Evolutionary conservation across 106 monocot genomes (phyloP), one percentile per base, ranked within the genome.

Genomic region (Apostasia shenzhenica): DNA sequence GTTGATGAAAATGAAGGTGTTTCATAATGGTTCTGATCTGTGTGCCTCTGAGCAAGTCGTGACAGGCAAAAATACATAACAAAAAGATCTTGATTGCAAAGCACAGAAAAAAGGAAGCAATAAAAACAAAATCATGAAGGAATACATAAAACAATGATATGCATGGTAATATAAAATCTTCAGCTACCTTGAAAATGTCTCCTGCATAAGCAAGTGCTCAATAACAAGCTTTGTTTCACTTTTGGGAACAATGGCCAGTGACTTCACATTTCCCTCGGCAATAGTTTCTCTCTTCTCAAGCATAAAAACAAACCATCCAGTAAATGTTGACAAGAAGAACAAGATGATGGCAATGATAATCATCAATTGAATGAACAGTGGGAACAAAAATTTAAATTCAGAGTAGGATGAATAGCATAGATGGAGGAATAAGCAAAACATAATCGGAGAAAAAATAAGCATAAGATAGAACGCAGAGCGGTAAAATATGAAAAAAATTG

Each of bases 171-270:
- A 70, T 72, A 7, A 52, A 55, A 37, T 69, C 50, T 46, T 39
- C 13, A 72, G 46, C 37, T 79, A 92, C 92, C 92, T 88, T 43
- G 92, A 70, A 76, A 88, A 92, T 7, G 73, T 88, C 63, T 92
- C 92, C 73, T 88, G 77, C 76, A 71, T 66, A 71, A 92, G 75
- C 68, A 92, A 56, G 26, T 88, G 72, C 69, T 85, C 74, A 60
- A 92, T 85, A 54, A 69, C 78, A 77, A 75, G 72, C 71, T 85
- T 92, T 5, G 65, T 50, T 68, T 85, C 81, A 68, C 54, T 88
- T 56, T 50, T 83, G 37, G 71, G 41, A 39, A 69, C 63, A 62
- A 81, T 72, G 63, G 81, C 79, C 26, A 46, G 63, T n/a, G 71
- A 42, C 47, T 53, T 66, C 57, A 61, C 66, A 44, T 55, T 57